Evolutionary conservation across 2,329 filamentous ascomycete genomes (phyloP), one percentile per base, ranked within the genome.

Genomic region (Diaporthe citriasiana): DNA sequence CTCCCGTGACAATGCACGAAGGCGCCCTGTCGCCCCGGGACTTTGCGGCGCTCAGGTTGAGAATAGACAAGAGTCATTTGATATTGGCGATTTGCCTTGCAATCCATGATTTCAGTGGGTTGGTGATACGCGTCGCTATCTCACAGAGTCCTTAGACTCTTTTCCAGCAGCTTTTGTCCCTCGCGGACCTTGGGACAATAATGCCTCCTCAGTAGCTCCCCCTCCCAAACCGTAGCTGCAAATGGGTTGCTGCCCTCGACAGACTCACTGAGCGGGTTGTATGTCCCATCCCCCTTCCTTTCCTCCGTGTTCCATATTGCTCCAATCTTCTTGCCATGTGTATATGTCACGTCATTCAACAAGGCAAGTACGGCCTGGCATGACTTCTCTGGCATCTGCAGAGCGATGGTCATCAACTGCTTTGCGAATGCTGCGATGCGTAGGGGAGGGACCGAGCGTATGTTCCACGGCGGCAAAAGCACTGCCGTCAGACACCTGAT

Each of bases 251-350:
- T 95, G 10, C 90, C 92, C 83, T 98, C 96, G 4, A 97, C 89
- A 76, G 93, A 94, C 38, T 89, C 88, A 57, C 91, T 91, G 56
- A 93, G 82, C 0, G 95, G 88, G 82, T 95, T 93, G 80, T 94
- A 98, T 0, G 93, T 90, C 3, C 97, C 97, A 81, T 98, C 96
- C 9, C 96, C 96, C 81, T 94, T 93, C 66, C 96, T 89, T 85
- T 98, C 97, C 81, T 98, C 96, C 0, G 95, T 97, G 79, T 97
- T 92, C 96, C 97, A 99, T 75, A 99, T 83, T n/a, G 93, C 91
- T 50, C 90, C 90, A 56, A 98, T 90, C 83, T 96, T 97, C 78
- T 91, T 92, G 63, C 92, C 92, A 81, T 99, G 95, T 3, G 92
- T 92, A 82, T 94, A 94, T 0, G 93, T 90, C 2, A 98, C 90